phyloP scores from a whole-genome alignment of 306 rosid genomes.

The Purshia tridentata region DNA sequence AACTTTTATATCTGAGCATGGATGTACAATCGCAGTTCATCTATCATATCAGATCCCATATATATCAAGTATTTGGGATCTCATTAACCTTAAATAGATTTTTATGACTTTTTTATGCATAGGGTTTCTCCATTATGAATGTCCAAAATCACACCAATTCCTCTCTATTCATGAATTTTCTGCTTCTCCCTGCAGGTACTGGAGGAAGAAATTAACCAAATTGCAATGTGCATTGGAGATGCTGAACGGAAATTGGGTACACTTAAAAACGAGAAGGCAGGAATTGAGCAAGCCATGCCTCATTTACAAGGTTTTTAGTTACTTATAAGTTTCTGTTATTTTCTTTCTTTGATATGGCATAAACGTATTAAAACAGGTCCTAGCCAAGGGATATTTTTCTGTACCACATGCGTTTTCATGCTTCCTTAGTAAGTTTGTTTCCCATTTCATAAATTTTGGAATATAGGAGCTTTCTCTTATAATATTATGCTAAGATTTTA shows the following conservation, averaged over 20 bases:
- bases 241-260: neutral
- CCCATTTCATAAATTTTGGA: neutral
- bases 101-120: neutral
- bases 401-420: neutral
- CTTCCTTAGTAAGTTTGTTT: neutral
- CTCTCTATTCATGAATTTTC: neutral
- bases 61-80: neutral
- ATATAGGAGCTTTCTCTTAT: neutral
- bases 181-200: conserved; percentile 33
- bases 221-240: conserved; percentile 13
- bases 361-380: too few species aligned
- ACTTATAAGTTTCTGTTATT: conserved; percentile 2
- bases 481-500: neutral
- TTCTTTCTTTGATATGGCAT: neutral
- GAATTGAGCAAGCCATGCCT: conserved; percentile 19
- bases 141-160: neutral
- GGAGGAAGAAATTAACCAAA: neutral
- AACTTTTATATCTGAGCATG: neutral
- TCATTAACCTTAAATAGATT: neutral
- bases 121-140: neutral
- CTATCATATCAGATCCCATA: neutral
- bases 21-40: neutral
- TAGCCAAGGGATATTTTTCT: neutral
- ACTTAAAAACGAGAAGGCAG: conserved; percentile 11
- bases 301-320: conserved; percentile 43